Evolutionary conservation across 176 grass and related monocot genomes (phyloP).

Genomic region (Zizania latifolia): DNA sequence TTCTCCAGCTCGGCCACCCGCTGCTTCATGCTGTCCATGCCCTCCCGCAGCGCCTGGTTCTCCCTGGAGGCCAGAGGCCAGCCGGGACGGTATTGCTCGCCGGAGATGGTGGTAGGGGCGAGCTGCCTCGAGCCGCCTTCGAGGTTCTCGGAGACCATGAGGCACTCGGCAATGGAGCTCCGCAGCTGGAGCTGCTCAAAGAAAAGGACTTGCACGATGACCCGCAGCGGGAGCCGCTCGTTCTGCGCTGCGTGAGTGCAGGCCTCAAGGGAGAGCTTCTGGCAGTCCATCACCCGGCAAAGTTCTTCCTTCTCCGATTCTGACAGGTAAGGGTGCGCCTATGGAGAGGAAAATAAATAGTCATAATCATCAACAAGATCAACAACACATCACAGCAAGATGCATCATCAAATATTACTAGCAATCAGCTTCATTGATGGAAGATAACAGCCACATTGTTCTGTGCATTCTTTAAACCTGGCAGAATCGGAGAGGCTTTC

Average conservation of each 20-base stretch:
- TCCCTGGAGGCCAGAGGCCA: conserved; percentile 42
- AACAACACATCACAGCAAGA: neutral
- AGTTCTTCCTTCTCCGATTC: conserved; percentile 65
- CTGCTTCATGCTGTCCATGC: conserved; percentile 63
- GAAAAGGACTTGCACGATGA: conserved; percentile 76
- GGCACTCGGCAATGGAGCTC: conserved; percentile 62
- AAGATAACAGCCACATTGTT: neutral
- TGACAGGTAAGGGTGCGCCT: conserved; percentile 62
- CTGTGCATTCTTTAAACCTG: neutral
- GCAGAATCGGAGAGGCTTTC: neutral
- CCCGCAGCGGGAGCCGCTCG: conserved; percentile 62
- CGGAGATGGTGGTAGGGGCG: conserved; percentile 24
- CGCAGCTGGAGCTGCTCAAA: conserved; percentile 84
- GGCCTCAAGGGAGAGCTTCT: conserved; percentile 76
- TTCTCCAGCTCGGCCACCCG: conserved; percentile 68
- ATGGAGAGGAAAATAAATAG: neutral
- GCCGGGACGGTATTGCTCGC: conserved; percentile 26
- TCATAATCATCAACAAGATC: neutral
- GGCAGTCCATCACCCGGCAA: conserved; percentile 73
- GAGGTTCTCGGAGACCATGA: conserved; percentile 64
- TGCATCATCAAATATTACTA: neutral
- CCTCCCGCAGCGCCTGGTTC: conserved; percentile 43
- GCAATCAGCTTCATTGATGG: neutral
- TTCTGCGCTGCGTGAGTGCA: conserved; percentile 80
- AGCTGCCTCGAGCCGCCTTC: conserved; percentile 41